Evolutionary conservation across 164 flowering plant genomes (phyloP), one percentile per base, ranked within the genome.

Genomic region (Santalum album): DNA sequence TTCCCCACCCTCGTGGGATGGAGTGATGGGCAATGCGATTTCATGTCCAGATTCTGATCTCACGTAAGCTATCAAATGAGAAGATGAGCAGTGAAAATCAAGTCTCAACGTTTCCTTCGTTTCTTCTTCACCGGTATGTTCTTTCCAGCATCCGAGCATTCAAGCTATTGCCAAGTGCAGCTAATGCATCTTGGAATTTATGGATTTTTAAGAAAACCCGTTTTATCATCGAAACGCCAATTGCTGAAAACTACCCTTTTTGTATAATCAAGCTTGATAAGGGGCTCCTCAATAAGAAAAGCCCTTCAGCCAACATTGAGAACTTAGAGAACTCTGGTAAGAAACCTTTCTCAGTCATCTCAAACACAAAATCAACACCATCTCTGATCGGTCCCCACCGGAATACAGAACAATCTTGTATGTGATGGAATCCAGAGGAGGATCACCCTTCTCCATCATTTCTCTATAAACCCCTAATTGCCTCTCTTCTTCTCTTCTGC

Each of bases 331-430:
- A 77, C 27, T 90, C 95, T 0, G 97, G 97, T 16, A 84, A 7
- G 36, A 49, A 64, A 9, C 95, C 95, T 54, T 72, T 81, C 55
- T 80, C 87, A 0, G 62, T 59, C 95, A 84, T 80, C 67, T 90
- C 97, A 38, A 68, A 54, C 24, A 70, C 18, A 54, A 90, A 84
- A 66, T 87, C 84, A 43, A 85, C 83, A 25, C 94, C 95, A 66
- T 90, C 90, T 52, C 69, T 72, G 34, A 90, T 84, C 4, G 92
- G 86, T 21, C 92, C 95, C 45, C 97, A 95, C 6, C 94, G 75
- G 11, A 71, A 65, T 56, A 90, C 84, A 14, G 81, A n/a, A 84
- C 89, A 62, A 80, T 74, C 67, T 75, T 81, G 54, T 84, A 79
- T 2, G 94, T 63, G 25, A 83, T 19, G n/a, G 79, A 78, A 80